These are phyloP conservation scores for Trametes villosa DNA, from an alignment of 768 basidiomycete species.

Conservation along the genomic window DNA sequence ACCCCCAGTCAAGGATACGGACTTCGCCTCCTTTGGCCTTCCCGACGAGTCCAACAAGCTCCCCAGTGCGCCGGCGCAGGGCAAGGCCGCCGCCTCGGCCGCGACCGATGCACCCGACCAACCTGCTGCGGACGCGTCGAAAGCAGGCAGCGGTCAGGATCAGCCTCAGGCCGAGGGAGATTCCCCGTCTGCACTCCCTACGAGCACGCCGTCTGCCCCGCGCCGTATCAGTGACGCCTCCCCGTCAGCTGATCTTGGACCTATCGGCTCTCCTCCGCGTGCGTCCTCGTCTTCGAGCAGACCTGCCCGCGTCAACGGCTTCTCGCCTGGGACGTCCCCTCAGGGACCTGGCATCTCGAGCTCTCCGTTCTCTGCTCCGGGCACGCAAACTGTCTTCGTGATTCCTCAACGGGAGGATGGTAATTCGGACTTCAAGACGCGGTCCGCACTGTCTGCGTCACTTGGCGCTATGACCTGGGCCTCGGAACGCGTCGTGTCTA, in stretches of 20 bases:
- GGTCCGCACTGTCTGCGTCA: constrained; percentile 63
- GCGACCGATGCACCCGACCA: constrained; percentile 17
- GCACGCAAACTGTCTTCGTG: constrained; percentile 60
- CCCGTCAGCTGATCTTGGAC: constrained; percentile 66
- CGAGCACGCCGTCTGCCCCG: constrained; percentile 52
- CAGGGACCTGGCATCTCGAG: constrained; percentile 47
- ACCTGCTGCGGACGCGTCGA: constrained; percentile 18
- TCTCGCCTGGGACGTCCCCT: constrained; percentile 68
- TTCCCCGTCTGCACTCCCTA: constrained; percentile 55
- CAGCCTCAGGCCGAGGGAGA: constrained; percentile 11
- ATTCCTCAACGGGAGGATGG: constrained; percentile 36
- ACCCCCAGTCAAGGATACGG: constrained; percentile 74
- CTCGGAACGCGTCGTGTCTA: constrained; percentile 23
- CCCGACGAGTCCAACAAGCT: constrained; percentile 63
- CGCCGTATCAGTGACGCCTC: constrained; percentile 48
- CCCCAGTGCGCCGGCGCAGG: constrained; percentile 48
- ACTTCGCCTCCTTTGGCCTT: constrained; percentile 69
- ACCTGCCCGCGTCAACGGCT: constrained; percentile 45
- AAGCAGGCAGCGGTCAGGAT: not conserved
- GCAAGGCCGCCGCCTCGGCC: constrained; percentile 24
- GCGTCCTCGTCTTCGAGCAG: constrained; percentile 42
- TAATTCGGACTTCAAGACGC: constrained; percentile 42
- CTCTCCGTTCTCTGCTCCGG: constrained; percentile 81
- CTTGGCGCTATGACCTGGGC: constrained; percentile 59
- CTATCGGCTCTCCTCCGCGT: constrained; percentile 80